These are phyloP conservation scores for Gloeopeniophorella convolvens DNA, from an alignment of 768 basidiomycete genomes.

Conservation along the genomic window DNA sequence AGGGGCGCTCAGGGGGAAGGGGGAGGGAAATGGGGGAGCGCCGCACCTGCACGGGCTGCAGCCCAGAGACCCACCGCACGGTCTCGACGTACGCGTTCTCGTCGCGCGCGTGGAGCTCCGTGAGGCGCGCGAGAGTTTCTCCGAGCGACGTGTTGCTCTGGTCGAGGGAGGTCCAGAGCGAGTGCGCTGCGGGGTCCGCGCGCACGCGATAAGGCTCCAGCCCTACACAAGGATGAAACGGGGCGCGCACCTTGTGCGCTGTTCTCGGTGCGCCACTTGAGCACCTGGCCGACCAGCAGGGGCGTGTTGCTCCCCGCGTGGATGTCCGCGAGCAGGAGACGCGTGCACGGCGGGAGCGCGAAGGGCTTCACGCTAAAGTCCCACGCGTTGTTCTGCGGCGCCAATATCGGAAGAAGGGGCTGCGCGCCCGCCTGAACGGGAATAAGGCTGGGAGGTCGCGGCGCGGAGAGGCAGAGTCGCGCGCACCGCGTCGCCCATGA, in stretches of 20 bases:
- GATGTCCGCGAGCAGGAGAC: constrained; percentile 90
- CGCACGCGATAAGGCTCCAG: neutral
- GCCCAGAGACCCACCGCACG: constrained; percentile 55
- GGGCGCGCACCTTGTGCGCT: constrained; percentile 41
- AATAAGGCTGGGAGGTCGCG: constrained; percentile 2
- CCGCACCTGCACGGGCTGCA: constrained; percentile 52
- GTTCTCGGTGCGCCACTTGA: constrained; percentile 78
- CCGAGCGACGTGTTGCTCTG: constrained; percentile 56
- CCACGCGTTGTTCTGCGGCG: constrained; percentile 66
- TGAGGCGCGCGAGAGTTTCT: constrained; percentile 44
- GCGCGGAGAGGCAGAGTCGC: neutral
- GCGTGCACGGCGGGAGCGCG: constrained; percentile 74
- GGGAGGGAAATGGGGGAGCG: neutral
- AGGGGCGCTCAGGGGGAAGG: neutral
- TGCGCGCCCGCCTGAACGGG: constrained; percentile 19
- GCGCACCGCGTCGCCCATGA: constrained; percentile 54
- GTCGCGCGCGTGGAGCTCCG: constrained; percentile 42
- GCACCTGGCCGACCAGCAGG: constrained; percentile 83
- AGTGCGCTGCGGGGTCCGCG: constrained; percentile 39
- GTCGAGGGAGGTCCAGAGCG: constrained; percentile 60
- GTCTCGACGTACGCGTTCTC: constrained; percentile 45
- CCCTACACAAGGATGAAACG: neutral
- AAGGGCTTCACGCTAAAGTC: constrained; percentile 64
- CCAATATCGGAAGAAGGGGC: constrained; percentile 46
- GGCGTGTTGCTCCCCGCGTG: constrained; percentile 96